phyloP scores from a whole-genome alignment of 2,329 filamentous ascomycete genomes.

The Claviceps arundinis region DNA sequence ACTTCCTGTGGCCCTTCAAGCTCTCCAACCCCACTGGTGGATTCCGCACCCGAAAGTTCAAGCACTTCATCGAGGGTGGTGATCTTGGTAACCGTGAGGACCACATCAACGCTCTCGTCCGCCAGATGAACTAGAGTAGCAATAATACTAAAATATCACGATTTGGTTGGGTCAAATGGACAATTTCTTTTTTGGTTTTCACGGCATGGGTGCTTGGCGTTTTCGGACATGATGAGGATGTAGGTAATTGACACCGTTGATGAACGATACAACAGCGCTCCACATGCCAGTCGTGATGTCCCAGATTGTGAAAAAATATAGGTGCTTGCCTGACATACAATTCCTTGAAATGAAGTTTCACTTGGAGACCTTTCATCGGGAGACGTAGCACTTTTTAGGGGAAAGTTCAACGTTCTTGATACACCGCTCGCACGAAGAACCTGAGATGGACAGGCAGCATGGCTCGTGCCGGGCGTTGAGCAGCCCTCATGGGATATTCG shows the following conservation, averaged over 20 bases:
- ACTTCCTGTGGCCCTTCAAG: constrained; percentile 99
- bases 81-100: constrained; percentile 98
- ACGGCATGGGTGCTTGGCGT: constrained; percentile 27
- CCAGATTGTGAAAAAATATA: background rate
- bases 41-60: constrained; percentile 95
- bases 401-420: no score
- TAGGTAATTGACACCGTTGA: constrained; percentile 26
- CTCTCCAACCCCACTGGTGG: constrained; percentile 95
- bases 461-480: no score
- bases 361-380: no score
- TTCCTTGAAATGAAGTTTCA: rapidly evolving
- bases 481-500: no score
- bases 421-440: no score
- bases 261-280: constrained; percentile 29
- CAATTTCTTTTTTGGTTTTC: constrained; percentile 4
- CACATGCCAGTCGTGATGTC: constrained; percentile 5
- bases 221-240: constrained; percentile 22
- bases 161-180: constrained; percentile 15
- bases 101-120: constrained; percentile 89
- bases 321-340: no score
- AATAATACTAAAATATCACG: constrained; percentile 7
- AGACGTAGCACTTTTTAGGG: no score
- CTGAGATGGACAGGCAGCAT: no score
- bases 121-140: constrained; percentile 83
- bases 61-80: constrained; percentile 97